A percentile compares a stretch with the other conserved stretches of the same genome.
Conservation (phyloP, 2,329 filamentous ascomycete genomes). For the Escovopsis weberi region DNA sequence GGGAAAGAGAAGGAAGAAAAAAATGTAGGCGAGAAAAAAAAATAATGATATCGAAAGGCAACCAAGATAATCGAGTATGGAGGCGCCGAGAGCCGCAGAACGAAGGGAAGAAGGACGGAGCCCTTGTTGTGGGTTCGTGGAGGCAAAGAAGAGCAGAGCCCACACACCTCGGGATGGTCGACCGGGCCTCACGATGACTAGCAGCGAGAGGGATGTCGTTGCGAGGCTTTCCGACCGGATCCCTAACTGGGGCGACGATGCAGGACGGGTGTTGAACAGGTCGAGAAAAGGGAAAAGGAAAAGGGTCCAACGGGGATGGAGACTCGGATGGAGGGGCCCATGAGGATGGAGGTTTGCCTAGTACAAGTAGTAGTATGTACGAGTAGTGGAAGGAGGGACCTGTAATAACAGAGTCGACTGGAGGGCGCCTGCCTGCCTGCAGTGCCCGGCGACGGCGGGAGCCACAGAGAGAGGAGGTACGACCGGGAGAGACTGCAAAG, state of each 20-base stretch:
- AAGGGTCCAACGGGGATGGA: conserved; percentile 4
- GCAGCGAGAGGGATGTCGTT: conserved; percentile 1
- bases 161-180: not conserved
- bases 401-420: conserved; percentile 5
- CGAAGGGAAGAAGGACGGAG: not conserved
- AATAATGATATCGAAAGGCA: too few species aligned
- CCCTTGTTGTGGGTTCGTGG: not conserved
- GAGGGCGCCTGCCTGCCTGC: not conserved
- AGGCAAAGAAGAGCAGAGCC: conserved; percentile 4
- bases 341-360: conserved; percentile 2
- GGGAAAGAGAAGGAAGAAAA: not conserved
- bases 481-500: too few species aligned
- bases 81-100: not conserved
- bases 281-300: conserved; percentile 1
- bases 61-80: too few species aligned
- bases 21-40: not conserved
- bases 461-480: not conserved
- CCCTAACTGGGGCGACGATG: conserved; percentile 2
- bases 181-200: conserved; percentile 2
- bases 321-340: conserved; percentile 4
- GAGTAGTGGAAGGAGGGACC: too few species aligned
- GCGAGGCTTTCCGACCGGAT: conserved; percentile 3
- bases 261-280: conserved; percentile 5
- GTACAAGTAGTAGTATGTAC: too few species aligned
- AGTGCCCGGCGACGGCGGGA: not conserved